Conservation (phyloP, 371 early-diverging fungal species). For the Hamiltosporidium magnivora region DNA sequence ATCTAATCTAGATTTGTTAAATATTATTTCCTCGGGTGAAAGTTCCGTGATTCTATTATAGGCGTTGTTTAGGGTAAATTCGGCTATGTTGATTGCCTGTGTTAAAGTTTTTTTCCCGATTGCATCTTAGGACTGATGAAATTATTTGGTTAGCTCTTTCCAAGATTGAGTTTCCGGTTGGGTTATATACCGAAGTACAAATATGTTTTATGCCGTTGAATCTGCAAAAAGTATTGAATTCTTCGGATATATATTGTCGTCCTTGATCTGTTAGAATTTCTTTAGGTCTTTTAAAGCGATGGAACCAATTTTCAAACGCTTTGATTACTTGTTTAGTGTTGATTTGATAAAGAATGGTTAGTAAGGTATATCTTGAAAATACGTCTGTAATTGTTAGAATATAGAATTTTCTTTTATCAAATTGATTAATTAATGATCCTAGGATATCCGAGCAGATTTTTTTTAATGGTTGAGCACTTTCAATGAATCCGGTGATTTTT, state of each 20-base stretch:
- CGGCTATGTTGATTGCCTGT: no score
- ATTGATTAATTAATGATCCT: not conserved
- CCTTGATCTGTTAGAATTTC: conserved; percentile 10
- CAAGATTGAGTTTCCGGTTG: conserved; percentile 4
- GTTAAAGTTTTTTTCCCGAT: no score
- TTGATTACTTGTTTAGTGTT: not conserved
- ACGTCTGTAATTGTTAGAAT: conserved; percentile 11
- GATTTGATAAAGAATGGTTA: not conserved
- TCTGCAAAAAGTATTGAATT: not conserved
- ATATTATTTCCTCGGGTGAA: no score
- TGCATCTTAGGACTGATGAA: not conserved
- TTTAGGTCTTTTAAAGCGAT: conserved; percentile 1
- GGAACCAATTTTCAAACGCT: no score
- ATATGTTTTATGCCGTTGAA: conserved; percentile 6
- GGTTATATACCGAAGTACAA: conserved; percentile 3
- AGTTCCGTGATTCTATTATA: no score
- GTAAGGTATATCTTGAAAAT: not conserved
- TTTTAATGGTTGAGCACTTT: not conserved
- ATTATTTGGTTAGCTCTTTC: conserved; percentile 9
- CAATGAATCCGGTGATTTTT: not conserved
- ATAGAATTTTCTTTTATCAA: not conserved
- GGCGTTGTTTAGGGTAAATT: no score
- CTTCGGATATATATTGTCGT: not conserved
- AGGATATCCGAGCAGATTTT: conserved; percentile 5
- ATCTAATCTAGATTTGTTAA: no score